These are phyloP conservation scores for Trichocladium antarcticum DNA, from an alignment of 495 filamentous ascomycete species.

Conservation along the genomic window DNA sequence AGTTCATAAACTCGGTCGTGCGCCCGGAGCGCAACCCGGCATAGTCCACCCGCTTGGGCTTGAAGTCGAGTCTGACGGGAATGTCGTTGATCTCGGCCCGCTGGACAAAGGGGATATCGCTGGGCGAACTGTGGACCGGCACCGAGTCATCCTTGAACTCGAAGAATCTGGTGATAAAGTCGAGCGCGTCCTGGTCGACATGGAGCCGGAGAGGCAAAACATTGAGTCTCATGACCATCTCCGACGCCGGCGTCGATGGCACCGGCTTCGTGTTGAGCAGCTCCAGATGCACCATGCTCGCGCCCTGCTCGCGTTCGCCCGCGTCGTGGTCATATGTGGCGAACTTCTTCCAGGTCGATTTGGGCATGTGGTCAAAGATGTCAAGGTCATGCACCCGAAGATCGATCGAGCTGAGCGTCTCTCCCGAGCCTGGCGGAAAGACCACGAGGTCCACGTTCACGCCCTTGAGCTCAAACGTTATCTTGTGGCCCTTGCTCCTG, in stretches of 20 bases:
- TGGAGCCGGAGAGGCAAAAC: constrained; percentile 83
- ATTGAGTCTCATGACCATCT: constrained; percentile 76
- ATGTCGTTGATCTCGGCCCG: constrained; percentile 77
- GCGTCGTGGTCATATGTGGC: constrained; percentile 84
- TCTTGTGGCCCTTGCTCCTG: constrained; percentile 84
- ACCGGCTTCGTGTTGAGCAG: constrained; percentile 79
- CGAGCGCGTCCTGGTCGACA: constrained; percentile 95
- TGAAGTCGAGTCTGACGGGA: constrained; percentile 83
- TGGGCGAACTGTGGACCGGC: constrained; percentile 40
- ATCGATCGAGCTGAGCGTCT: constrained; percentile 79
- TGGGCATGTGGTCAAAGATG: constrained; percentile 87
- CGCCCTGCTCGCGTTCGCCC: constrained; percentile 70
- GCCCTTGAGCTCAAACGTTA: constrained; percentile 85
- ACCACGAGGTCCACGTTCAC: constrained; percentile 74
- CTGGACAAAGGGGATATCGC: constrained; percentile 80
- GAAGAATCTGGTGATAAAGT: constrained; percentile 95
- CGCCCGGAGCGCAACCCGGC: constrained; percentile 90
- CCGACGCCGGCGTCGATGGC: constrained; percentile 71
- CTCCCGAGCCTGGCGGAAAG: constrained; percentile 64
- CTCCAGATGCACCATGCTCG: constrained; percentile 82
- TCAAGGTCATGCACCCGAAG: constrained; percentile 72
- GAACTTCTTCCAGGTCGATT: constrained; percentile 98
- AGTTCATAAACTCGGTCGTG: constrained; percentile 99
- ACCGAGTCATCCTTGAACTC: constrained; percentile 81
- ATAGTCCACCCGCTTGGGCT: constrained; percentile 94